Evolutionary conservation across 768 basidiomycete species (phyloP).

Genomic region (Mycena galopus): DNA sequence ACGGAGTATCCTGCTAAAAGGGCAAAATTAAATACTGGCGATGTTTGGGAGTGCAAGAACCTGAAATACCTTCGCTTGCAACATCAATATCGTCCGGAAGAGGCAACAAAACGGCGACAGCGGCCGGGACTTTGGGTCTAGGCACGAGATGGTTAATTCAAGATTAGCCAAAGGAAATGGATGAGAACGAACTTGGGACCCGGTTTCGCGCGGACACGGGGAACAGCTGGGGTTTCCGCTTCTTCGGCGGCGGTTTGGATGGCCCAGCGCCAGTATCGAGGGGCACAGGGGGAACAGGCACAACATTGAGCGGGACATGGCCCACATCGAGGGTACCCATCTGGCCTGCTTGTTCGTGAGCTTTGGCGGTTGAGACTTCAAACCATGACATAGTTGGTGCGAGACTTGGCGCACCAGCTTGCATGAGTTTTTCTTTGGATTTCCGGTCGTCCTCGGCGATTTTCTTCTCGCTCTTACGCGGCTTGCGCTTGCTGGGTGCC

Average conservation of each 20-base stretch:
- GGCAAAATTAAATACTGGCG: slow-evolving; percentile 24
- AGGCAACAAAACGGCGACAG: slow-evolving; percentile 42
- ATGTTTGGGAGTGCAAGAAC: background rate
- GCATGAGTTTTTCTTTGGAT: slow-evolving; percentile 51
- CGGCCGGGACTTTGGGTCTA: slow-evolving; percentile 36
- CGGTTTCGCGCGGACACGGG: slow-evolving; percentile 53
- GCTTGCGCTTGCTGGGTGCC: slow-evolving; percentile 62
- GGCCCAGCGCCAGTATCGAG: slow-evolving; percentile 36
- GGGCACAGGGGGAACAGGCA: slow-evolving; percentile 29
- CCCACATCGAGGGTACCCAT: slow-evolving; percentile 39
- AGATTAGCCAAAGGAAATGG: slow-evolving; percentile 43
- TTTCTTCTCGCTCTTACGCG: slow-evolving; percentile 67
- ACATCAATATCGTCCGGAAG: slow-evolving; percentile 64
- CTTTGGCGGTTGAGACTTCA: slow-evolving; percentile 55
- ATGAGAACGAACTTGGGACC: slow-evolving; percentile 34
- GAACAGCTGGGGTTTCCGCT: slow-evolving; percentile 59
- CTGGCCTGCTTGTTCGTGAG: slow-evolving; percentile 51
- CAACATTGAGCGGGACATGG: slow-evolving; percentile 24
- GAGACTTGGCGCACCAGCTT: slow-evolving; percentile 49
- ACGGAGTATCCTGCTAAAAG: slow-evolving; percentile 65
- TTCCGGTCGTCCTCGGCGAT: slow-evolving; percentile 60
- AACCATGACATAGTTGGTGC: slow-evolving; percentile 58
- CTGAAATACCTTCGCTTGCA: slow-evolving; percentile 70
- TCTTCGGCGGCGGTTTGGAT: slow-evolving; percentile 60
- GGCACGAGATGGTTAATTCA: slow-evolving; percentile 29